Evolutionary conservation across 352 stramenopile species (phyloP), one percentile per base, ranked within the genome.

Genomic region (Phytophthora fragariaefolia): DNA sequence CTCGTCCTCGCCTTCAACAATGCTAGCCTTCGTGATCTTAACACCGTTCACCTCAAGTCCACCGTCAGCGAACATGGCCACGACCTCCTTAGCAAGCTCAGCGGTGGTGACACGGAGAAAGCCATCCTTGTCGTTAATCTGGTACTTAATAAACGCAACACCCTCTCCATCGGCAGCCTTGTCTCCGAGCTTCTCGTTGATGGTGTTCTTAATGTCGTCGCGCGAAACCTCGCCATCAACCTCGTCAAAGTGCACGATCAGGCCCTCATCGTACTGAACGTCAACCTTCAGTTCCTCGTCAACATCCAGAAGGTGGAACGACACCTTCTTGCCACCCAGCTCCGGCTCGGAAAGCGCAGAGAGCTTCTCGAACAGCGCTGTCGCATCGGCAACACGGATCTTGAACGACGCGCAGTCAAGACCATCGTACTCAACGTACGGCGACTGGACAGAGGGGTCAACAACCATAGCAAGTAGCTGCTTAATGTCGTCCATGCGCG

Each of bases 141-240:
- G 87, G 70, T 95, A 95, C 77, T 95, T 82, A 72, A 95, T 95
- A 65, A 91, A 95, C 7, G 86, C 88, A 26, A 96, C 81, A 40
- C 83, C 82, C 9, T 80, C 68, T 23, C 84, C 83, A 9, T 90
- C 80, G 1, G 43, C 58, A 28, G 82, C 84, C 62, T 87, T 90
- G 4, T 90, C 83, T 17, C 81, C 84, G 36, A 95, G 83, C 70
- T 91, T 85, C 42, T 92, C 82, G 73, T 95, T 95, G 42, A 97
- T 81, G 27, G 79, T 71, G 66, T 94, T 64, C 76, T 97, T 96
- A 66, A 97, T 95, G 45, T 92, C 83, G 58, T 96, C 85, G 42
- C 90, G 87, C 30, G 86, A 94, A 36, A 96, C 71, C 47, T 95
- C 80, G 15, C 75, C 83, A 12, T 85, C 73, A n/a, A 97, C 81